Percentiles rank a stretch among this genome's conserved stretches.
Evolutionary conservation across 805 yeast species (phyloP).

Genomic region (Sungouiella blattae): DNA sequence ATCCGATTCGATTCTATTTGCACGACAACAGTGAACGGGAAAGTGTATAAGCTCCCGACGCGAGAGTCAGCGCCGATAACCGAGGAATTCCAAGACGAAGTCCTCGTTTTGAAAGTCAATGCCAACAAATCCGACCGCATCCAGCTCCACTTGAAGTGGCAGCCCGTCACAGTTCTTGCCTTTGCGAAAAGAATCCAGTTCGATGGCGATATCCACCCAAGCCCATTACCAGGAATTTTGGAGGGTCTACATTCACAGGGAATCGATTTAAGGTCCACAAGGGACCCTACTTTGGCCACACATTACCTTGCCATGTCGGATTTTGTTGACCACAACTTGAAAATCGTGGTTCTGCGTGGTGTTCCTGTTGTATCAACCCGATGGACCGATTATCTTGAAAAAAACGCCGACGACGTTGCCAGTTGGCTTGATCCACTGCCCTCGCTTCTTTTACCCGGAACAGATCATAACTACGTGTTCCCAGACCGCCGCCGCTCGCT

Average conservation of each 20-base stretch:
- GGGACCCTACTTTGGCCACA: conserved; percentile 18
- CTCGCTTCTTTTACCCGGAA: conserved; percentile 14
- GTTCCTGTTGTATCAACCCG: conserved; percentile 23
- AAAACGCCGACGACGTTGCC: conserved; percentile 10
- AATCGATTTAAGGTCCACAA: conserved; percentile 19
- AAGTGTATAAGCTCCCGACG: conserved; percentile 16
- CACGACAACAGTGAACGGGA: conserved; percentile 27
- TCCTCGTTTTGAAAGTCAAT: conserved; percentile 12
- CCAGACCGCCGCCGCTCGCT: conserved; percentile 13
- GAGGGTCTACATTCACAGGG: conserved; percentile 8
- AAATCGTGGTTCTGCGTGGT: conserved; percentile 25
- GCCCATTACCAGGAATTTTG: conserved; percentile 10
- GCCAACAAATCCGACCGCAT: conserved; percentile 15
- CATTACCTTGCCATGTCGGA: conserved; percentile 19
- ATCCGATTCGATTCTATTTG: conserved; percentile 28
- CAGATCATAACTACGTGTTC: conserved; percentile 5
- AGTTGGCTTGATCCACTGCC: conserved; percentile 21
- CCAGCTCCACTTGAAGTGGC: conserved; percentile 19
- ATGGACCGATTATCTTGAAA: conserved; percentile 21
- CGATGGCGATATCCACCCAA: conserved; percentile 9
- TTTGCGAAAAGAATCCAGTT: conserved; percentile 12
- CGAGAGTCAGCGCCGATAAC: conserved; percentile 10
- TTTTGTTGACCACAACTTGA: conserved; percentile 11
- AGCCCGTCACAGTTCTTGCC: conserved; percentile 15
- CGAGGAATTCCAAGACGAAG: conserved; percentile 5